phyloP scores from a whole-genome alignment of 2,329 filamentous ascomycete species.

The Aurifilum marmelostoma region DNA sequence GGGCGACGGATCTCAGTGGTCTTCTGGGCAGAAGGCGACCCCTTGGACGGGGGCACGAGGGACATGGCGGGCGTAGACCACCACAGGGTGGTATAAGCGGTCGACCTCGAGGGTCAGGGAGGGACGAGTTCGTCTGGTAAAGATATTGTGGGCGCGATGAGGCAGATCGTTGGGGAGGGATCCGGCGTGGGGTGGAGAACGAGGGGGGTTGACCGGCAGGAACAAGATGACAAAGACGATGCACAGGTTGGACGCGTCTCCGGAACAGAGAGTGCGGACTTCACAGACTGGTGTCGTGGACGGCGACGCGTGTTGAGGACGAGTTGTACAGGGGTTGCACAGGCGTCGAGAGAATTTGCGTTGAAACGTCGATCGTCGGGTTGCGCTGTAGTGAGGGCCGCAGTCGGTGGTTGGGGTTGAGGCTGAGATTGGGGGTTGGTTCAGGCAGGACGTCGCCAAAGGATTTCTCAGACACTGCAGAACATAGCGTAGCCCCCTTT shows the following conservation, averaged over 20 bases:
- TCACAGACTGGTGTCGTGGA: background rate
- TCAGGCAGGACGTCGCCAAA: slow-evolving; percentile 7
- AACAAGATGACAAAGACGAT: background rate
- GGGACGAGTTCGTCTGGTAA: background rate
- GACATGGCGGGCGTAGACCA: slow-evolving; percentile 21
- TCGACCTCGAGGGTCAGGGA: background rate
- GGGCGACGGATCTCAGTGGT: slow-evolving; percentile 39
- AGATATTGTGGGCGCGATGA: background rate
- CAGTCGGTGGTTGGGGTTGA: slow-evolving; percentile 1
- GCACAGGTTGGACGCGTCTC: slow-evolving; percentile 12
- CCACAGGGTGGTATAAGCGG: background rate
- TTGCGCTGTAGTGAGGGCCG: background rate
- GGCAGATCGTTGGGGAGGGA: background rate
- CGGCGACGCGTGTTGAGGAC: background rate
- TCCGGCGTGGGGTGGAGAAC: background rate
- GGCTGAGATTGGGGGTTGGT: background rate
- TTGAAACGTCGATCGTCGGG: slow-evolving; percentile 8
- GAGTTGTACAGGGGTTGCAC: slow-evolving; percentile 2
- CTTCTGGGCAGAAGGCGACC: slow-evolving; percentile 30
- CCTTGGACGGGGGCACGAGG: slow-evolving; percentile 24
- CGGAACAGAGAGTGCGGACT: background rate
- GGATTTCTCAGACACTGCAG: slow-evolving; percentile 13
- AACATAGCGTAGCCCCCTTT: slow-evolving; percentile 11
- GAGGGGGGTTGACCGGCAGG: slow-evolving; percentile 7
- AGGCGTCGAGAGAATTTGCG: background rate